A percentile compares a stretch with the other conserved stretches of the same genome.
Evolutionary conservation across 2,329 filamentous ascomycete genomes (phyloP).

Genomic region (Pestalotiopsis sp.): DNA sequence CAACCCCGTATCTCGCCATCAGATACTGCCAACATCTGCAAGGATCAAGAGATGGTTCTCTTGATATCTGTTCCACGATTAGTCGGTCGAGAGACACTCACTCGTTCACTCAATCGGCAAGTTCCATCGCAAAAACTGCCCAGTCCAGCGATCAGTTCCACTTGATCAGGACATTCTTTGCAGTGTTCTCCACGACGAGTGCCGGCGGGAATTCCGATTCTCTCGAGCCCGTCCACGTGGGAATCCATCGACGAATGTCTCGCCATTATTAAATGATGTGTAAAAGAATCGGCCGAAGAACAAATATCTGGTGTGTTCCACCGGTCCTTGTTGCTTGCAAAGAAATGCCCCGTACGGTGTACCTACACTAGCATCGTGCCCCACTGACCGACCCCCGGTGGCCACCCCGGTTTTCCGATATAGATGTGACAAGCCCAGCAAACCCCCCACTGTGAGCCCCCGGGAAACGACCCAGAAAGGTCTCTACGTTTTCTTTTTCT

Average conservation of each 20-base stretch:
- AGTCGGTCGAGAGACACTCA: too few species aligned
- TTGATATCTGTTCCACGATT: too few species aligned
- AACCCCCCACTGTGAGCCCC: background rate
- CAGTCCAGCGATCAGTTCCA: background rate
- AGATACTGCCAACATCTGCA: too few species aligned
- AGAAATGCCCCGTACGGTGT: background rate
- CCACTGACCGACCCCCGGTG: background rate
- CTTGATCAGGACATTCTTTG: background rate
- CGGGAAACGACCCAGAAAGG: background rate
- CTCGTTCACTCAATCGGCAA: background rate
- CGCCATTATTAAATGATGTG: background rate
- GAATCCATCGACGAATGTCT: background rate
- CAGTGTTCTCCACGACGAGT: background rate
- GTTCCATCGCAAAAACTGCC: background rate
- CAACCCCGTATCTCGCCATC: too few species aligned
- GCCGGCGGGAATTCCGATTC: background rate
- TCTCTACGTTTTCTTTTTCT: background rate
- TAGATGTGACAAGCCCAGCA: constrained; percentile 2
- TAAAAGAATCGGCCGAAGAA: background rate
- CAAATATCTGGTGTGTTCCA: background rate
- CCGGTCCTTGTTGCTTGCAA: background rate
- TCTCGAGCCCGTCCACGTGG: background rate
- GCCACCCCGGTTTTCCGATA: constrained; percentile 3
- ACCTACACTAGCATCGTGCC: background rate
- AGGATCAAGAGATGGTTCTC: too few species aligned